Base-by-base conservation (phyloP, 2,329 filamentous ascomycete species). In the Aspergillus hortae region DNA sequence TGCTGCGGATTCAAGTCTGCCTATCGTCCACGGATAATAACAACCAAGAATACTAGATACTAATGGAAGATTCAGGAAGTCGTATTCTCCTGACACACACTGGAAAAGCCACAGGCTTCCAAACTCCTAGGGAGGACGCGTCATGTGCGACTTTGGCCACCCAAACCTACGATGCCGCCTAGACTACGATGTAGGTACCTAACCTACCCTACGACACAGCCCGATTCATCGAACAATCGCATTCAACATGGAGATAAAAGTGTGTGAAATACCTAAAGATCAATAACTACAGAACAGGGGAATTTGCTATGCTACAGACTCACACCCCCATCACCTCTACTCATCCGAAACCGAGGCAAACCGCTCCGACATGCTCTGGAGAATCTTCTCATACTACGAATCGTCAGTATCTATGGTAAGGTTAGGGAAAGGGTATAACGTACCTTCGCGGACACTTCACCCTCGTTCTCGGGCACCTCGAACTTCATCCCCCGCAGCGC, bases 271-370 rank as follows among this genome's bases (percentile, higher is more conserved):
- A 56, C 44, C 51, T 44, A 42, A 42, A 15, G 15, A 23, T 48
- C 46, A 61, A 65, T 67, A 68, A 66, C 64, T 69, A 69, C 65
- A 67, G 60, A 56, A 53, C 42, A 52, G 55, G 61, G 62, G 61
- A 67, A 69, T 67, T 64, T 64, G 66, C 61, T 68, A 62, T 62
- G 63, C 60, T 67, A 62, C 64, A 63, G 59, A 60, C 56, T 54
- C 53, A 45, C 49, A 32, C 54, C 4, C 35, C 6, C 12, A 17
- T 19, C 36, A 44, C 44, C 45, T 61, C 68, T 91, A 99, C 82
- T 97, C 92, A 74, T 99, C 94, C 71, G 90, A 84, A 55, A 99
- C 92, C 36, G 91, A 87, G 46, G 94, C 94, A 77, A 99, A 99
- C 79, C 96, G 96, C 78, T 99, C 94, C 63, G 88, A 86, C 91